Conservation (phyloP, 1,284 basidiomycete genomes). For the Malassezia pachydermatis region DNA sequence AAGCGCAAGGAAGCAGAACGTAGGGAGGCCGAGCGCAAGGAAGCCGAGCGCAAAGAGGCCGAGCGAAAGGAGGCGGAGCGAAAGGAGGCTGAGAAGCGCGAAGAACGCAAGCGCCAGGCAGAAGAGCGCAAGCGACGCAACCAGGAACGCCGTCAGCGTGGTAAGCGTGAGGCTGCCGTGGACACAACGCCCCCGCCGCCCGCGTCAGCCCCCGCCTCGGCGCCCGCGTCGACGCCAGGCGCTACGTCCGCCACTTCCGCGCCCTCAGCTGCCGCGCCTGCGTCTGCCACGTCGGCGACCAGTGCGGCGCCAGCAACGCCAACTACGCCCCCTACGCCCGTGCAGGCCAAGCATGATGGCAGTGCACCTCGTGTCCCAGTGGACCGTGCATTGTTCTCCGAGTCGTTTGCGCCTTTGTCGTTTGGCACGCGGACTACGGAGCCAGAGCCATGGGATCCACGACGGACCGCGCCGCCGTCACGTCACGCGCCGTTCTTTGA, state of each 20-base stretch:
- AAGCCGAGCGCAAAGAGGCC: constrained; percentile 1
- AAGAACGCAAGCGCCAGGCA: neutral
- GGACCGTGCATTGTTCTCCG: neutral
- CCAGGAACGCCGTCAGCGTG: constrained; percentile 24
- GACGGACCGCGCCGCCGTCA: neutral
- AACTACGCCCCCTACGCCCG: neutral
- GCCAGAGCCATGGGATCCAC: neutral
- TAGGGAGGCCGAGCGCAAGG: constrained; percentile 12
- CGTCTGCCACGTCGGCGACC: neutral
- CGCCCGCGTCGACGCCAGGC: neutral
- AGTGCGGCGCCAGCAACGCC: neutral
- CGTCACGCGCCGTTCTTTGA: constrained; percentile 8
- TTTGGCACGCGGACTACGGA: neutral
- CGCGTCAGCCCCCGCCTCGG: neutral
- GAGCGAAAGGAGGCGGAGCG: constrained; percentile 4
- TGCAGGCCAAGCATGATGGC: neutral
- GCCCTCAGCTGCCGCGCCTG: neutral
- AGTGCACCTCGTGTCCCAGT: neutral
- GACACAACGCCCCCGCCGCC: too few species aligned
- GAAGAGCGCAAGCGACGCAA: neutral
- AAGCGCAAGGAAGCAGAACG: constrained; percentile 24
- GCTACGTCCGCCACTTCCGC: too few species aligned
- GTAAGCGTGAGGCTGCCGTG: constrained; percentile 53
- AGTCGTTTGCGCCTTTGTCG: neutral
- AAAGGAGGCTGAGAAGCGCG: neutral